phyloP scores from a whole-genome alignment of 768 basidiomycete species.

The Serpula lacrymans region DNA sequence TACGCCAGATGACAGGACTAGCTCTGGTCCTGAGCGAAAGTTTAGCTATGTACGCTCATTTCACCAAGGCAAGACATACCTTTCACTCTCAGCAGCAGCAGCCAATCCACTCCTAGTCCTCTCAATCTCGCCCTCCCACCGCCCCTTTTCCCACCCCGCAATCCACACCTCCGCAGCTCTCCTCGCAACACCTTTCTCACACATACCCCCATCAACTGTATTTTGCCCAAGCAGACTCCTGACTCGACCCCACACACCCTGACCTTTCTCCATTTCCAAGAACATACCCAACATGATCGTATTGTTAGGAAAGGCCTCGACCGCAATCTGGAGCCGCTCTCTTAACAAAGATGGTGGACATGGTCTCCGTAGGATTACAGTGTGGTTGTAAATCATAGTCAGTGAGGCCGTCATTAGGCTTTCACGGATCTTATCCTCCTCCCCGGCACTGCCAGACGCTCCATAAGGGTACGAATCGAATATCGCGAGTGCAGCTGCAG shows the following conservation, averaged over 20 bases:
- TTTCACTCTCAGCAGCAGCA: slow-evolving; percentile 60
- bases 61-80: slow-evolving; percentile 58
- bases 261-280: slow-evolving; percentile 72
- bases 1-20: slow-evolving; percentile 67
- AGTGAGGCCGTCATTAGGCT: slow-evolving; percentile 55
- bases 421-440: slow-evolving; percentile 33
- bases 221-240: slow-evolving; percentile 51
- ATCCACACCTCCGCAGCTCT: slow-evolving; percentile 73
- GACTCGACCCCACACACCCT: slow-evolving; percentile 76
- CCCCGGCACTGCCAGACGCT: slow-evolving; percentile 8
- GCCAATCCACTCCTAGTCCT: slow-evolving; percentile 62
- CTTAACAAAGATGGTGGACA: slow-evolving; percentile 57
- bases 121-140: slow-evolving; percentile 70
- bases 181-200: slow-evolving; percentile 55
- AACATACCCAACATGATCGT: slow-evolving; percentile 71
- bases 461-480: slow-evolving; percentile 32
- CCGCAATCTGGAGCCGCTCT: slow-evolving; percentile 49
- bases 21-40: slow-evolving; percentile 50
- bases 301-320: slow-evolving; percentile 63
- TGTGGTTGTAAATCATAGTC: slow-evolving; percentile 59
- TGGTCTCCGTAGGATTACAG: slow-evolving; percentile 50
- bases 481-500: slow-evolving; percentile 36
- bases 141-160: slow-evolving; percentile 71
- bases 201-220: slow-evolving; percentile 27
- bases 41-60: neutral